Conservation (phyloP, 2,329 filamentous ascomycete species). For the Botryotinia globosa region DNA sequence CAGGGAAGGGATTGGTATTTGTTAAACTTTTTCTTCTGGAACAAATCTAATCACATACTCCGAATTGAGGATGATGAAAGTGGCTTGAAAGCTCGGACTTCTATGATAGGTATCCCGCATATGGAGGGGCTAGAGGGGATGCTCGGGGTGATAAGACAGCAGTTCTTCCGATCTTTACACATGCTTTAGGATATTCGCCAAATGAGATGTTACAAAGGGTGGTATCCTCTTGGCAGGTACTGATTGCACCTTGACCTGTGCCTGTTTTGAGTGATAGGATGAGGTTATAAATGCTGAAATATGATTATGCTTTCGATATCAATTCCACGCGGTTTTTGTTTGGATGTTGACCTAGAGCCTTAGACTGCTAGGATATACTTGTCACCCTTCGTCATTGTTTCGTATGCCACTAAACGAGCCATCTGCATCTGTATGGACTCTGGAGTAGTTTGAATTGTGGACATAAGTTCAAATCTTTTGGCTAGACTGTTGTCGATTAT, state of each 20-base stretch:
- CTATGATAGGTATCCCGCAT: slow-evolving; percentile 4
- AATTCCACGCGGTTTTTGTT: not conserved
- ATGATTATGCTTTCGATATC: slow-evolving; percentile 8
- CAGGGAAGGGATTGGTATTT: not conserved
- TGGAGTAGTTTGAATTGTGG: not conserved
- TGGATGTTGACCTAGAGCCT: not conserved
- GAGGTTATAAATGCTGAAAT: not conserved
- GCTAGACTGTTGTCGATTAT: slow-evolving; percentile 7
- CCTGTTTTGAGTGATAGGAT: slow-evolving; percentile 8
- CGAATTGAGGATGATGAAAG: slow-evolving; percentile 12
- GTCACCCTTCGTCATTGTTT: slow-evolving; percentile 11
- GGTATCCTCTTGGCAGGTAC: slow-evolving; percentile 11
- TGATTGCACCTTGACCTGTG: slow-evolving; percentile 7
- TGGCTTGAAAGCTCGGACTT: slow-evolving; percentile 12
- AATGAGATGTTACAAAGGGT: slow-evolving; percentile 6
- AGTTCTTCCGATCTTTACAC: slow-evolving; percentile 15
- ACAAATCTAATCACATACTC: not conserved
- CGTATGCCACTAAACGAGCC: not conserved
- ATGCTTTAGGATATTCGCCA: not conserved
- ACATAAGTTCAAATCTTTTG: not conserved
- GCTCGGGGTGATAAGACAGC: not conserved
- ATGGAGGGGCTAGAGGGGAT: slow-evolving; percentile 14
- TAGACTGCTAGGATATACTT: not conserved
- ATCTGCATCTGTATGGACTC: not conserved
- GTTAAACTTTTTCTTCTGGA: slow-evolving; percentile 11